phyloP scores from a whole-genome alignment of 495 filamentous ascomycete species.

The Penicillium desertorum region DNA sequence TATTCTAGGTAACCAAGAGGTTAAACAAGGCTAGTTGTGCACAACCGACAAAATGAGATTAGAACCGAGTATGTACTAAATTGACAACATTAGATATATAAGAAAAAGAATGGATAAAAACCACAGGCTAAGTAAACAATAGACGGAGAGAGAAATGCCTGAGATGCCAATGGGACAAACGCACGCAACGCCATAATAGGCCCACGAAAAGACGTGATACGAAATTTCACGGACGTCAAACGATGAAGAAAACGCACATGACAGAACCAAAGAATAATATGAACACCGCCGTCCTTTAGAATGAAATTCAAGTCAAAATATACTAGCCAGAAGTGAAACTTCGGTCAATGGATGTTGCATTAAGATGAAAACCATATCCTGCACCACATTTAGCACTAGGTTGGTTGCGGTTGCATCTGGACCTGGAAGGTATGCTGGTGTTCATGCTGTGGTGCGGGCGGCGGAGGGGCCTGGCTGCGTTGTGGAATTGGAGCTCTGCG shows the following conservation, averaged over 20 bases:
- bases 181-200: slow-evolving; percentile 7
- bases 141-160: slow-evolving; percentile 9
- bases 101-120: neutral
- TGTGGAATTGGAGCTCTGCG: slow-evolving; percentile 15
- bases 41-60: slow-evolving; percentile 7
- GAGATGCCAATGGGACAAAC: slow-evolving; percentile 6
- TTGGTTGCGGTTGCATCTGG: slow-evolving; percentile 27
- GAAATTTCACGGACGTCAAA: slow-evolving; percentile 7
- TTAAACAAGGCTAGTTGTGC: neutral
- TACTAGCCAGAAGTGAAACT: neutral
- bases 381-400: slow-evolving; percentile 1
- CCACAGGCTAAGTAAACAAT: slow-evolving; percentile 12
- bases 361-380: neutral
- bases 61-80: slow-evolving; percentile 13
- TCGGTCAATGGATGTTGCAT: neutral
- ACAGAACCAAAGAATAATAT: neutral
- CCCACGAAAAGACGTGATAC: neutral
- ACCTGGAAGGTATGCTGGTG: slow-evolving; percentile 35
- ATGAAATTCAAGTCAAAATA: neutral
- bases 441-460: slow-evolving; percentile 30
- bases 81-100: slow-evolving; percentile 13
- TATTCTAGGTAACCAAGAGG: neutral
- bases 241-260: slow-evolving; percentile 2
- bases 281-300: neutral
- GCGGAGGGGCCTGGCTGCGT: slow-evolving; percentile 19